Base-by-base conservation (phyloP, 1,284 basidiomycete genomes). In the Lignosus rhinocerotis region DNA sequence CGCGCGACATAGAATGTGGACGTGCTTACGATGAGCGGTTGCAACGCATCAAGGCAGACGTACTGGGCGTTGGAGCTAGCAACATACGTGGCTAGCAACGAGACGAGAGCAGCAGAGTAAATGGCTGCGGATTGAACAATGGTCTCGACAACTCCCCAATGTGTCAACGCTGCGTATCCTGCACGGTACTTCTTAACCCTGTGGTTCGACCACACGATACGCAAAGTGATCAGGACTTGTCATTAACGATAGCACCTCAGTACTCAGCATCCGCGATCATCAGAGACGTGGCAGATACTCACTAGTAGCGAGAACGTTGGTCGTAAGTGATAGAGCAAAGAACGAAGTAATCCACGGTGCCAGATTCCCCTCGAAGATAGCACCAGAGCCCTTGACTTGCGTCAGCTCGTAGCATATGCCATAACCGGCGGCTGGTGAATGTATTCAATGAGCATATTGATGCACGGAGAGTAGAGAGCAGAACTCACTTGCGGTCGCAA, bases 111-210 rank as follows among this genome's bases (percentile, higher is more conserved):
- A 6, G 60, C 60, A 3, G 63, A 64, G 54, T 64, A 64, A 33
- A 64, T 58, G 7, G 62, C 62, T 1, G 62, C 62, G 21, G 62
- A 64, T 36, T 64, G 62, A 25, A 64, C 55, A 43, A 64, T 58
- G 7, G 63, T 64, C 58, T 64, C 63, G 38, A 64, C 44, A 25
- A 64, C 63, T 34, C 56, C 55, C 50, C 50, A 61, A 39, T 58
- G 55, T 10, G 59, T 32, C 39, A 50, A 6, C 1, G 52, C 39
- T 1, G 41, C 48, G 25, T 44, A 44, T 4, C 48, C 48, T 5
- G 53, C 44, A 14, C 43, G 45, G 41, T 58, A 58, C 39, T 49
- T 30, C 33, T 31, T 42, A 12, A 59, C 51, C 12, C 25, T 45
- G 41, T 53, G 47, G 30, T 56, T 53, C 6, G 50, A 51, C 56